Evolutionary conservation across 2,329 filamentous ascomycete genomes (phyloP), one percentile per base, ranked within the genome.

Genomic region (Periconia digitata): DNA sequence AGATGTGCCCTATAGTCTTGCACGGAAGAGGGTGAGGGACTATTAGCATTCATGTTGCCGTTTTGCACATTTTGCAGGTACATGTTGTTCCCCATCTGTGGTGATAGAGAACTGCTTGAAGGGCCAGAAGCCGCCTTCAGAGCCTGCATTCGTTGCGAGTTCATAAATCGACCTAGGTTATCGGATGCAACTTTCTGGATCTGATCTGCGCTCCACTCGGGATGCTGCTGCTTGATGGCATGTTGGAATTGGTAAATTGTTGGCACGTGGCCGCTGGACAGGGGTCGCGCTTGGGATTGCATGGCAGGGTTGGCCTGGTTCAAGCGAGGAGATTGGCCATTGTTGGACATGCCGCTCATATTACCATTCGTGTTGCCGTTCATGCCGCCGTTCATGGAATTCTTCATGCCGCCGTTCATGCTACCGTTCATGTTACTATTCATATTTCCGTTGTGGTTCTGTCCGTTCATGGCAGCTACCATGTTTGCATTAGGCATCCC

Each of bases 1-100:
- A 72, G 63, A 42, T 71, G 67, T 44, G 64, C 59, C 43, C 71
- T 67, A 47, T 71, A 72, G 27, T 64, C 63, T 43, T 70, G 66
- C 27, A 70, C 67, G 17, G 66, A 62, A 34, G 61, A 69, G 29
- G 65, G 63, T 20, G 64, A 63, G 18, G 67, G 59, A 46, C 60
- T 66, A 29, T 56, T 62, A 36, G 57, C 58, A 35, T 36, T 40
- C 55, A 64, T 63, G 39, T 59, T 59, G 40, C 23, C 29, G 17
- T 32, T 35, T 34, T 56, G 56, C 37, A 59, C 60, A 22, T 66
- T 69, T 17, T 64, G 61, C 32, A 69, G 53, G 40, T 68, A 70
- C n/a, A 66, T 58, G 39, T 70, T 68, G 49, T 63, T 64, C 15
- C 62, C 60, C 37, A 70, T 62, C 35, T 69, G 66, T n/a, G 64